Evolutionary conservation across 2,329 filamentous ascomycete species (phyloP), one percentile per base, ranked within the genome.

Genomic region (Colletotrichum gloeosporioides): DNA sequence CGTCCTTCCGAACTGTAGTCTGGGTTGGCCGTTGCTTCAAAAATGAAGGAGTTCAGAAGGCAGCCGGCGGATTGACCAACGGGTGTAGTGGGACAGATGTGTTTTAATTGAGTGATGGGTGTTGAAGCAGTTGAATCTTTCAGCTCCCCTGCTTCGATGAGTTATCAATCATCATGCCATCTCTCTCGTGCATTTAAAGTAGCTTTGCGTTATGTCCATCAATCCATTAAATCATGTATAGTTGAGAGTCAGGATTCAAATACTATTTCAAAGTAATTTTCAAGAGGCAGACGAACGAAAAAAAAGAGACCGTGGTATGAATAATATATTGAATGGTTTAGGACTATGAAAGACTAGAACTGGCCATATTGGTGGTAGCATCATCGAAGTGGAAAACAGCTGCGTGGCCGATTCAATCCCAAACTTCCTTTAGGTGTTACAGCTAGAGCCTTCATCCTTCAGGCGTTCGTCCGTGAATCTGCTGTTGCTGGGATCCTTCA

Each of bases 101-200:
- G 22, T 49, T 49, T 49, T 49, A 49, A 2, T 49, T 49, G 18
- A 49, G 3, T 4, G 0, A 49, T n/a, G 39, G 1, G 3, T n/a
- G 39, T 49, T 49, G 39, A 7, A 49, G 39, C 39, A n/a, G 39
- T 49, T 2, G 5, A 6, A n/a, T 1, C 39, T 2, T 49, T n/a
- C 1, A 49, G 39, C 39, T 12, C 2, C 18, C 18, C 0, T 49
- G 39, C 18, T 49, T n/a, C 39, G 0, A 2, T 7, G 39, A n/a
- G 18, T n/a, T n/a, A 0, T n/a, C 18, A 1, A 49, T n/a, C 18
- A 4, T n/a, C 1, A 1, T 49, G 0, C 22, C 18, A 10, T 49
- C 39, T 49, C 18, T n/a, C 22, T n/a, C 39, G 9, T 2, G 12
- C 1, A 49, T 12, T 2, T 1, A n/a, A 0, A 3, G 0, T 49